A percentile compares a stretch with the other conserved stretches of the same genome.
These are phyloP conservation scores for Sungouiozyma ichnusensis DNA, from an alignment of 805 yeast genomes.

Conservation along the genomic window DNA sequence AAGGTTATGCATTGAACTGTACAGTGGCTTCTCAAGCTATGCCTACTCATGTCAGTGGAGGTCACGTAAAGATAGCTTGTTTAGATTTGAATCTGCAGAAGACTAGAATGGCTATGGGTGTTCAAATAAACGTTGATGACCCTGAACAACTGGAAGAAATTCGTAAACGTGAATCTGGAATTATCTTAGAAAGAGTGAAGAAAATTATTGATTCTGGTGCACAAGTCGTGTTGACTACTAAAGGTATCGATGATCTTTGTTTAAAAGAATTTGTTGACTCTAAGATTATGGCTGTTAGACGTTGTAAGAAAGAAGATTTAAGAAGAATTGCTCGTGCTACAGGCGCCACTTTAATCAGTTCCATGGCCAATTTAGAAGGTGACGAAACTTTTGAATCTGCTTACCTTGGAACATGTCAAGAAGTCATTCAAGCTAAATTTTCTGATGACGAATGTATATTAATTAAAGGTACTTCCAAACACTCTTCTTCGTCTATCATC, in stretches of 20 bases:
- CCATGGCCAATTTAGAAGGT: conserved; percentile 90
- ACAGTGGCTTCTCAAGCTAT: conserved; percentile 97
- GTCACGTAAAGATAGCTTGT: conserved; percentile 71
- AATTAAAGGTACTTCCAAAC: conserved; percentile 81
- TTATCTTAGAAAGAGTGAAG: conserved; percentile 69
- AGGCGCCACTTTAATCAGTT: conserved; percentile 83
- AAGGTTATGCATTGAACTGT: conserved; percentile 94
- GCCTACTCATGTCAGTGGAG: conserved; percentile 45
- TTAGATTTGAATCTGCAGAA: conserved; percentile 89
- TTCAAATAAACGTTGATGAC: conserved; percentile 90
- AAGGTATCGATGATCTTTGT: conserved; percentile 90
- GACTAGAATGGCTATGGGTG: conserved; percentile 97
- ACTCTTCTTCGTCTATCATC: conserved; percentile 82
- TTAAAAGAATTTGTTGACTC: conserved; percentile 85
- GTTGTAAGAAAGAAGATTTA: conserved; percentile 93
- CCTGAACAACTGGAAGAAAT: conserved; percentile 95
- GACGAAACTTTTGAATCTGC: conserved; percentile 84
- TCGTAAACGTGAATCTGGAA: conserved; percentile 79
- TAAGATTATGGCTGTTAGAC: conserved; percentile 89
- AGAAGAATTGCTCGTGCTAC: conserved; percentile 96
- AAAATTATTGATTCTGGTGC: conserved; percentile 84
- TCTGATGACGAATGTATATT: conserved; percentile 96
- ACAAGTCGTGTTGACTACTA: conserved; percentile 83
- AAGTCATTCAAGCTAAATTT: conserved; percentile 79
- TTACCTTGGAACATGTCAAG: conserved; percentile 81